These are phyloP conservation scores for Tinospora cordifolia DNA, from an alignment of 164 flowering plant genomes.

Conservation along the genomic window DNA sequence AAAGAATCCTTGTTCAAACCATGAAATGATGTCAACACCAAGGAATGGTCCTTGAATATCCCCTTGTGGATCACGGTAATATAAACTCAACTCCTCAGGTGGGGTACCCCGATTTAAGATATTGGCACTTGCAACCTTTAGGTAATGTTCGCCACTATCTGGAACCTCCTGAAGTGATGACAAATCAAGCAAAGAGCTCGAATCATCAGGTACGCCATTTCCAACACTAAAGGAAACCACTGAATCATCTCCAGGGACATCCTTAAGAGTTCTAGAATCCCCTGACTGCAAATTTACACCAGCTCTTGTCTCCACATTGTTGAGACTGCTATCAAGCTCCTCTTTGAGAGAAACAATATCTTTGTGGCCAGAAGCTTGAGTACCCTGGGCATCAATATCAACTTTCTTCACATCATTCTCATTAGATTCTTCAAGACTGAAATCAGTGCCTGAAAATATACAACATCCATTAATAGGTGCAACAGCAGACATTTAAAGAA, in stretches of 20 bases:
- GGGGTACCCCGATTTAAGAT: constrained; percentile 22
- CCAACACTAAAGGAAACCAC: constrained; percentile 22
- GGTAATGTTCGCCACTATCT: constrained; percentile 12
- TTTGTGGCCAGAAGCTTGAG: constrained; percentile 10
- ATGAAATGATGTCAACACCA: constrained; percentile 75
- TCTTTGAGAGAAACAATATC: constrained; percentile 12
- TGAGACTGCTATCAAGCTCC: constrained; percentile 16
- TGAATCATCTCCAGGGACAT: constrained; percentile 20
- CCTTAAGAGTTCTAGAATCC: constrained; percentile 17
- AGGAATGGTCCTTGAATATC: constrained; percentile 90
- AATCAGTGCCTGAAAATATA: constrained; percentile 22
- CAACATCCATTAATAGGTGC: not conserved
- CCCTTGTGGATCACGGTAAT: constrained; percentile 89
- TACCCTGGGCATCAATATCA: constrained; percentile 10
- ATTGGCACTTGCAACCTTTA: constrained; percentile 15
- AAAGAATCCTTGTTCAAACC: constrained; percentile 93
- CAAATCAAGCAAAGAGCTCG: constrained; percentile 28
- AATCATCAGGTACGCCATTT: constrained; percentile 31
- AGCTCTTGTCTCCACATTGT: constrained; percentile 18
- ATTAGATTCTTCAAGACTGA: constrained; percentile 14
- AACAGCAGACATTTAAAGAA: not conserved
- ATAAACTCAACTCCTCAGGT: constrained; percentile 70
- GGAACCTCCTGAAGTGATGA: constrained; percentile 24
- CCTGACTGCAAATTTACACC: constrained; percentile 16
- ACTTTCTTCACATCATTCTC: constrained; percentile 6